Evolutionary conservation across 345 rosid genomes (phyloP), one percentile per base, ranked within the genome.

Genomic region (Populus tremula): DNA sequence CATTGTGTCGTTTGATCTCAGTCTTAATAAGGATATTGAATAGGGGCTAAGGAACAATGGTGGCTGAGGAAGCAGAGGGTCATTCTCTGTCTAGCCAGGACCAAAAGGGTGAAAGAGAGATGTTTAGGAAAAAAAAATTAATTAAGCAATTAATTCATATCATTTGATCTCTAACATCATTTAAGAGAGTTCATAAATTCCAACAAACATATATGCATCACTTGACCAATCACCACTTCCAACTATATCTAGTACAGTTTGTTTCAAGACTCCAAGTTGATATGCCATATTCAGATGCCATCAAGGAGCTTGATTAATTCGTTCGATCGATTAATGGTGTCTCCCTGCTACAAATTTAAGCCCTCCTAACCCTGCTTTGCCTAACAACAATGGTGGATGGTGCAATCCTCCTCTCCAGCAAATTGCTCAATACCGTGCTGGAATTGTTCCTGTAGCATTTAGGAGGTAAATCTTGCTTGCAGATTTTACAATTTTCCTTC

Each of bases 381-480:
- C 91, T n/a, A 86, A 87, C 59, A 76, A 88, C 76, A 84, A 88
- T 39, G 93, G 93, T 23, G 88, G 91, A 10, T 88, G 93, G 93
- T 90, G 93, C 77, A 90, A 88, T 68, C 90, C 92, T 74, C 92
- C 92, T 25, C 89, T 84, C 39, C 85, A 86, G 45, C 93, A 87
- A 72, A 88, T 90, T 14, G 90, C 91, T 29, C 83, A 85, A 2
- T 90, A 88, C 76, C 84, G 83, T 59, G 91, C 91, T 25, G 91
- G 93, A 50, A 90, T 90, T 49, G 93, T 88, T 14, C 89, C 91
- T 18, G 81, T 90, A 6, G 64, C 83, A 41, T 90, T 84, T 49
- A 78, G 88, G 79, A 87, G 90, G 90, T 87, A 36, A 69, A 17
- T 13, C 5, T 33, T 33, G 36, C 36, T 4, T 4, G 5, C 36